A percentile compares a stretch with the other conserved stretches of the same genome.
Evolutionary conservation across 352 stramenopile species (phyloP).

Genomic region (Globisporangium spiculum): DNA sequence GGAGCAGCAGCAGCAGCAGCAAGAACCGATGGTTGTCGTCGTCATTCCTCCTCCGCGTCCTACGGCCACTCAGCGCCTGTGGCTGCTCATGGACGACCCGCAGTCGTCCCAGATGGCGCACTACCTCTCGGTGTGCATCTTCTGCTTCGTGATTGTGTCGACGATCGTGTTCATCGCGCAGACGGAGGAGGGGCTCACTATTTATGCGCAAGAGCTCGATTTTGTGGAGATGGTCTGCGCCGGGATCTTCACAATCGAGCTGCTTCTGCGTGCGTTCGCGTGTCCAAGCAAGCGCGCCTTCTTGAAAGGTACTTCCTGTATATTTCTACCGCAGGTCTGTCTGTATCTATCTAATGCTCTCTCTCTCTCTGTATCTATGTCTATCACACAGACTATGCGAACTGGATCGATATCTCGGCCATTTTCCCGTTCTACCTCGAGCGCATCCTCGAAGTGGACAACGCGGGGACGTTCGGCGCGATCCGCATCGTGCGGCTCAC

Average conservation of each 20-base stretch:
- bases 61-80: constrained; percentile 21
- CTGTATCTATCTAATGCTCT: background rate
- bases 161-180: constrained; percentile 68
- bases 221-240: constrained; percentile 51
- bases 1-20: background rate
- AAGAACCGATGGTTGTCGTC: constrained; percentile 4
- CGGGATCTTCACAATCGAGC: constrained; percentile 60
- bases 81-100: constrained; percentile 67
- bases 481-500: constrained; percentile 84
- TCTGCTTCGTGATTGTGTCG: constrained; percentile 63
- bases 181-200: constrained; percentile 47
- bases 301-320: constrained; percentile 31
- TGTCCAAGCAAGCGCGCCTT: constrained; percentile 51
- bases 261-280: constrained; percentile 43
- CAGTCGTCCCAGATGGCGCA: constrained; percentile 59
- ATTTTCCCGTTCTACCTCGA: constrained; percentile 88
- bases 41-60: no score
- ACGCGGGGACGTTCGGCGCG: constrained; percentile 58
- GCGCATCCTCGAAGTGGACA: constrained; percentile 56
- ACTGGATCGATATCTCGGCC: constrained; percentile 79
- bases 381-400: constrained; percentile 45
- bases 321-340: background rate
- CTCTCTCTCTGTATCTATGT: background rate
- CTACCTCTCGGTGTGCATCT: constrained; percentile 59
- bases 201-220: constrained; percentile 31